These are phyloP conservation scores for Wakefieldia striispora DNA, from an alignment of 768 basidiomycete genomes.

Conservation along the genomic window DNA sequence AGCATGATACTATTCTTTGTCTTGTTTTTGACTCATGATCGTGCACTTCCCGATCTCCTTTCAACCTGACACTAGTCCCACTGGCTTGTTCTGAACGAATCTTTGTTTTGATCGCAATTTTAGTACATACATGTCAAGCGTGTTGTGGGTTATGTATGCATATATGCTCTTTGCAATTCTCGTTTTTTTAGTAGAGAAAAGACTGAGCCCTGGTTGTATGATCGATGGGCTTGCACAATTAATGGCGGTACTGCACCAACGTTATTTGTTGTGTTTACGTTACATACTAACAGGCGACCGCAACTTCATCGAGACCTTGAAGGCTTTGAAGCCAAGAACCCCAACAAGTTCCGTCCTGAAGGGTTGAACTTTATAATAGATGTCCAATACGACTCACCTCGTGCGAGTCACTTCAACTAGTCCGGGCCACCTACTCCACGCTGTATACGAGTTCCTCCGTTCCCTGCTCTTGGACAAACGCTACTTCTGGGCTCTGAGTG, in stretches of 20 bases:
- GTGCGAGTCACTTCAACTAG: neutral
- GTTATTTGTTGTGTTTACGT: no score
- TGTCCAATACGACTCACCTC: constrained; percentile 2
- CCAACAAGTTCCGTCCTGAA: no score
- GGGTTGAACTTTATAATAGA: neutral
- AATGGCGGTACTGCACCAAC: no score
- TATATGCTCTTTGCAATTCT: constrained; percentile 1
- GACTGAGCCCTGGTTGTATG: no score
- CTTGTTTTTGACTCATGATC: constrained; percentile 3
- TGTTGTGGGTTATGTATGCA: constrained; percentile 17
- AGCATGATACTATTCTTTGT: constrained; percentile 1
- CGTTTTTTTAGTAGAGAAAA: constrained; percentile 2
- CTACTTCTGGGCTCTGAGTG: constrained; percentile 68
- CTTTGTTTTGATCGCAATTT: constrained; percentile 14
- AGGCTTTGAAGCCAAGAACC: neutral
- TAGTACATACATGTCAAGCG: constrained; percentile 1
- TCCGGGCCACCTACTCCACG: neutral
- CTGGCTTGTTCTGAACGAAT: constrained; percentile 1
- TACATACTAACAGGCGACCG: no score
- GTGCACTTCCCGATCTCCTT: constrained; percentile 1
- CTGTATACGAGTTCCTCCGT: constrained; percentile 5
- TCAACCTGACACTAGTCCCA: neutral
- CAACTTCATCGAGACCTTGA: no score
- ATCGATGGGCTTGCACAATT: no score
- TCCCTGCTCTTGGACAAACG: constrained; percentile 45